These are phyloP conservation scores for Aspergillus ochraceoroseus DNA, from an alignment of 2,329 filamentous ascomycete genomes.

Conservation along the genomic window DNA sequence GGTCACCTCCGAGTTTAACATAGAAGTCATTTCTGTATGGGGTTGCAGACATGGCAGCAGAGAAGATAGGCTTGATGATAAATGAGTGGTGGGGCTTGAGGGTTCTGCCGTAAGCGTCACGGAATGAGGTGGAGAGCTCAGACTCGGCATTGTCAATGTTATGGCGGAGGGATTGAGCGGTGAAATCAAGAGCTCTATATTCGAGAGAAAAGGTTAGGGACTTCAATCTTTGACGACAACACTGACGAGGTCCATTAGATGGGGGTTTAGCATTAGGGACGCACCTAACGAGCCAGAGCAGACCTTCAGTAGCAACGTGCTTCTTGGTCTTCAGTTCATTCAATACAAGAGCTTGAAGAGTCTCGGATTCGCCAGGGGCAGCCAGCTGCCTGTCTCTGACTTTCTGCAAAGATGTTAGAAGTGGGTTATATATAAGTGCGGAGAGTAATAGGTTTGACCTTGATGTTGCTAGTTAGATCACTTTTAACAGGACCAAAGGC, in stretches of 20 bases:
- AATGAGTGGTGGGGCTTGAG: slow-evolving; percentile 91
- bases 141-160: slow-evolving; percentile 64
- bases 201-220: slow-evolving; percentile 12
- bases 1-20: slow-evolving; percentile 61
- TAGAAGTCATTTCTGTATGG: slow-evolving; percentile 96
- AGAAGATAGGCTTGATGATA: slow-evolving; percentile 86
- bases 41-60: slow-evolving; percentile 83
- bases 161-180: slow-evolving; percentile 71
- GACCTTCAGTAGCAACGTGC: slow-evolving; percentile 79
- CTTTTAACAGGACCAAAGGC: slow-evolving; percentile 88
- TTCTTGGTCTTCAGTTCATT: slow-evolving; percentile 90
- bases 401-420: slow-evolving; percentile 58
- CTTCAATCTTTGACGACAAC: not conserved
- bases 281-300: slow-evolving; percentile 86
- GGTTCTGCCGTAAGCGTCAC: slow-evolving; percentile 73
- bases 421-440: slow-evolving; percentile 1
- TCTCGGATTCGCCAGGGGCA: slow-evolving; percentile 72
- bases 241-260: not conserved
- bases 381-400: slow-evolving; percentile 75
- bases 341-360: slow-evolving; percentile 74
- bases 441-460: slow-evolving; percentile 51
- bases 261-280: slow-evolving; percentile 21
- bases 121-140: slow-evolving; percentile 84
- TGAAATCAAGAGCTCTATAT: slow-evolving; percentile 96
- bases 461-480: slow-evolving; percentile 87